Percentiles rank a stretch among this genome's conserved stretches.
Evolutionary conservation across 1,139 yeast genomes (phyloP).

Genomic region (Kodamaea plutei): DNA sequence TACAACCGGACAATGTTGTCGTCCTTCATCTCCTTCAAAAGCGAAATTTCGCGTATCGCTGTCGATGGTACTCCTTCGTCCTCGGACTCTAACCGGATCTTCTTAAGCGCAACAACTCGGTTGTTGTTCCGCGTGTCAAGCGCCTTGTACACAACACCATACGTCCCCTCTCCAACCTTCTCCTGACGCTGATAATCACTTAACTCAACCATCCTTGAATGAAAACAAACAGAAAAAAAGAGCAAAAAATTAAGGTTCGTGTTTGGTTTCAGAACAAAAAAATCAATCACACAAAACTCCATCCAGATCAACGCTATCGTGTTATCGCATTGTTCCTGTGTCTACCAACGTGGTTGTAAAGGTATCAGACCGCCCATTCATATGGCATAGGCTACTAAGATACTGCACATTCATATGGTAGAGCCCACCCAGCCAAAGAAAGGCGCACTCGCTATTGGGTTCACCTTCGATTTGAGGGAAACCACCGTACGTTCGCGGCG

Average conservation of each 20-base stretch:
- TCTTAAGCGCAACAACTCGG: conserved; percentile 89
- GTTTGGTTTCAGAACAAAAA: too few relatives aligned
- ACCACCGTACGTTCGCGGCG: too few relatives aligned
- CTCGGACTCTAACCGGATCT: conserved; percentile 92
- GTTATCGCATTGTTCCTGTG: too few relatives aligned
- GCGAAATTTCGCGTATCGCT: conserved; percentile 92
- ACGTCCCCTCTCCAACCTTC: conserved; percentile 97
- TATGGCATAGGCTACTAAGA: too few relatives aligned
- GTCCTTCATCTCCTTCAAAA: conserved; percentile 87
- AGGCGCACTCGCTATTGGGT: too few relatives aligned
- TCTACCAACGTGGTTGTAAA: too few relatives aligned
- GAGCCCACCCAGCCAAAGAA: too few relatives aligned
- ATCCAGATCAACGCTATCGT: too few relatives aligned
- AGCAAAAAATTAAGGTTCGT: conserved; percentile 1
- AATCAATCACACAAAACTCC: neutral
- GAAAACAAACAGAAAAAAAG: conserved; percentile 1
- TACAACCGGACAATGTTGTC: conserved; percentile 87
- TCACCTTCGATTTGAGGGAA: too few relatives aligned
- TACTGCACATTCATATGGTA: too few relatives aligned
- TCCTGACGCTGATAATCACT: conserved; percentile 91
- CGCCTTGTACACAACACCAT: conserved; percentile 97
- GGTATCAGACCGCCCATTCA: too few relatives aligned
- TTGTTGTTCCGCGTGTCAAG: conserved; percentile 84
- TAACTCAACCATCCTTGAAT: conserved; percentile 64
- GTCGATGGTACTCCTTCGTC: conserved; percentile 99